Conservation (phyloP, 164 flowering plant genomes). For the Umbilicus rupestris region DNA sequence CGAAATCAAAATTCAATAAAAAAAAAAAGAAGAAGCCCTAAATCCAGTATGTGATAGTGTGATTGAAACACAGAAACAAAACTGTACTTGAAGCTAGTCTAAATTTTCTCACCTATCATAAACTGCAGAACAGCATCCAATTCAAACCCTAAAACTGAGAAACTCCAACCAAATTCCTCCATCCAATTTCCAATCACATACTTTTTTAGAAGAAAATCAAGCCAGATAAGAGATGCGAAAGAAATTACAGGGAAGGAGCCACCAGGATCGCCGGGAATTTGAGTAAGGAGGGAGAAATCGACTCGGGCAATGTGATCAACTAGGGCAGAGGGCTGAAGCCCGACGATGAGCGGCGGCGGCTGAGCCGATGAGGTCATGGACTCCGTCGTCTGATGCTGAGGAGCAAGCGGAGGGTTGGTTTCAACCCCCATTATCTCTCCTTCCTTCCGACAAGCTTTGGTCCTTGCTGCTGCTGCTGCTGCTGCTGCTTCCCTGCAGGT, state of each 20-base stretch:
- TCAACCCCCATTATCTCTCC: constrained; percentile 25
- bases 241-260: constrained; percentile 67
- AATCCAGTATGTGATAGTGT: too few relatives aligned
- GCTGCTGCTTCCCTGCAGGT: constrained; percentile 1
- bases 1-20: not conserved
- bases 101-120: too few relatives aligned
- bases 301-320: constrained; percentile 82
- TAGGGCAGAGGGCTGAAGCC: constrained; percentile 81
- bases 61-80: too few relatives aligned
- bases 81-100: too few relatives aligned
- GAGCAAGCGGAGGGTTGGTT: too few relatives aligned
- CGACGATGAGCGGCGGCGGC: constrained; percentile 61
- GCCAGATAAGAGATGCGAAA: not conserved
- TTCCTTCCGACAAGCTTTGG: not conserved
- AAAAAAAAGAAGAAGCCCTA: too few relatives aligned
- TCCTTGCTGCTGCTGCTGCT: too few relatives aligned
- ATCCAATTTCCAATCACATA: too few relatives aligned
- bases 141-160: too few relatives aligned
- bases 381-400: constrained; percentile 6
- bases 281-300: constrained; percentile 66
- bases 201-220: not conserved
- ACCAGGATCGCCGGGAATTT: constrained; percentile 78
- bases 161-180: too few relatives aligned
- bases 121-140: too few relatives aligned
- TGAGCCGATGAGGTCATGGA: too few relatives aligned